A percentile compares a stretch with the other conserved stretches of the same genome.
These are phyloP conservation scores for Phytophthora megakarya DNA, from an alignment of 352 stramenopile genomes.

Conservation along the genomic window DNA sequence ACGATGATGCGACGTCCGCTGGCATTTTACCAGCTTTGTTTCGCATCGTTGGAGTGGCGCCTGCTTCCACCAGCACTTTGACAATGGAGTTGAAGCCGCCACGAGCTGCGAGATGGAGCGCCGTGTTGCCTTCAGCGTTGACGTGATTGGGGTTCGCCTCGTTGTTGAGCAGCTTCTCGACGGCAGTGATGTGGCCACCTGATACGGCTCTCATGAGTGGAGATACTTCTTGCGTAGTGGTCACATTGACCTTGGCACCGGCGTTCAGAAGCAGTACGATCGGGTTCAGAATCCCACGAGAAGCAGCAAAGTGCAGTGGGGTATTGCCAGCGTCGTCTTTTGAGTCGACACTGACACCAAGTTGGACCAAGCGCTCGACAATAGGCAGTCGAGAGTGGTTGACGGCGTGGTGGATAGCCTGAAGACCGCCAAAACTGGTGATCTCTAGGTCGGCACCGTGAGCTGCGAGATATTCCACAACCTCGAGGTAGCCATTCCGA, in stretches of 20 bases:
- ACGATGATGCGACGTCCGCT: constrained; percentile 66
- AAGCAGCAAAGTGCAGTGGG: constrained; percentile 81
- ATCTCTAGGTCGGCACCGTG: constrained; percentile 75
- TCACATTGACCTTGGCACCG: constrained; percentile 77
- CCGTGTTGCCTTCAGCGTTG: constrained; percentile 84
- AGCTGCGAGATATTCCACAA: constrained; percentile 73
- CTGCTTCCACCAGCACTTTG: constrained; percentile 62
- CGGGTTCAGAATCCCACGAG: constrained; percentile 86
- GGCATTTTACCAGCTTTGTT: constrained; percentile 87
- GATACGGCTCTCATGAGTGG: constrained; percentile 87
- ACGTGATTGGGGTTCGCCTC: constrained; percentile 65
- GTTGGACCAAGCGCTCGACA: constrained; percentile 70
- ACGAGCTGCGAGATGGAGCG: constrained; percentile 81
- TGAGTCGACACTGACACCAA: constrained; percentile 73
- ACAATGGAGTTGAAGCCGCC: constrained; percentile 82
- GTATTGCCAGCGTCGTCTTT: constrained; percentile 89
- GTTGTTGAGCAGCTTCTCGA: constrained; percentile 89
- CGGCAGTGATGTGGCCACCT: constrained; percentile 75
- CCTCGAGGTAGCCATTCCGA: constrained; percentile 84
- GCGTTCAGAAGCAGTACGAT: constrained; percentile 76
- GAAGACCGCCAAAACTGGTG: constrained; percentile 78
- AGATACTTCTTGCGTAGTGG: constrained; percentile 79
- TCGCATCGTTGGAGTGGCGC: constrained; percentile 43
- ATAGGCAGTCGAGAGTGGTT: constrained; percentile 76
- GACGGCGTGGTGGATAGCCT: constrained; percentile 82